Conservation (phyloP, 2,329 filamentous ascomycete species). For the Pseudogymnoascus sp. region DNA sequence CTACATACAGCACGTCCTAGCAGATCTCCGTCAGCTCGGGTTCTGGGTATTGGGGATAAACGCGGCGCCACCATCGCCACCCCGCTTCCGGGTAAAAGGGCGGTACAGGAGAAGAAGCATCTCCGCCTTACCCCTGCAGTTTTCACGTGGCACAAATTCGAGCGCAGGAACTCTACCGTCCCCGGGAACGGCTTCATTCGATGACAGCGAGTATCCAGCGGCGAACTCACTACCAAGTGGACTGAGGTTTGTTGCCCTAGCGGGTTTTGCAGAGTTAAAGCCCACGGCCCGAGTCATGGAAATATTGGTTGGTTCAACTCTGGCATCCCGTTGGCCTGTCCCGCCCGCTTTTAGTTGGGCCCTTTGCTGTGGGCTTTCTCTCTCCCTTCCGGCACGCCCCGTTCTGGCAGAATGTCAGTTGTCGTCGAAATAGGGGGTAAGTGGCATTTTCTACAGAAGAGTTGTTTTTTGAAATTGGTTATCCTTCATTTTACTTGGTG, state of each 20-base stretch:
- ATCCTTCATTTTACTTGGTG: neutral
- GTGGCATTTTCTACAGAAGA: neutral
- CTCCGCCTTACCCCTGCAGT: neutral
- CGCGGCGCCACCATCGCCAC: neutral
- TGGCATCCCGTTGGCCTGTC: neutral
- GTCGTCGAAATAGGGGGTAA: neutral
- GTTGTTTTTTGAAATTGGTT: neutral
- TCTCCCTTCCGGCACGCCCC: neutral
- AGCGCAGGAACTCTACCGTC: neutral
- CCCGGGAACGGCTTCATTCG: neutral
- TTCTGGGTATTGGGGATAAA: conserved; percentile 1
- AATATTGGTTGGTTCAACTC: neutral
- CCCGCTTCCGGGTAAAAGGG: neutral
- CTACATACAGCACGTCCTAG: neutral
- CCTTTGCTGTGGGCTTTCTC: neutral
- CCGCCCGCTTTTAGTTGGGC: neutral
- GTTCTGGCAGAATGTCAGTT: neutral
- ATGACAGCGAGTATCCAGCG: neutral
- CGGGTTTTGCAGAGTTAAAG: neutral
- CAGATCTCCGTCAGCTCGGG: neutral
- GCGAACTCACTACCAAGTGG: neutral
- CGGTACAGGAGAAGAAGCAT: neutral
- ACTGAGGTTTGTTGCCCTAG: neutral
- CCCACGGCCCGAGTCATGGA: neutral
- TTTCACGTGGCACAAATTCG: neutral